A percentile compares a stretch with the other conserved stretches of the same genome.
Evolutionary conservation across 352 stramenopile genomes (phyloP).

Genomic region (Poterioochromonas sp.): DNA sequence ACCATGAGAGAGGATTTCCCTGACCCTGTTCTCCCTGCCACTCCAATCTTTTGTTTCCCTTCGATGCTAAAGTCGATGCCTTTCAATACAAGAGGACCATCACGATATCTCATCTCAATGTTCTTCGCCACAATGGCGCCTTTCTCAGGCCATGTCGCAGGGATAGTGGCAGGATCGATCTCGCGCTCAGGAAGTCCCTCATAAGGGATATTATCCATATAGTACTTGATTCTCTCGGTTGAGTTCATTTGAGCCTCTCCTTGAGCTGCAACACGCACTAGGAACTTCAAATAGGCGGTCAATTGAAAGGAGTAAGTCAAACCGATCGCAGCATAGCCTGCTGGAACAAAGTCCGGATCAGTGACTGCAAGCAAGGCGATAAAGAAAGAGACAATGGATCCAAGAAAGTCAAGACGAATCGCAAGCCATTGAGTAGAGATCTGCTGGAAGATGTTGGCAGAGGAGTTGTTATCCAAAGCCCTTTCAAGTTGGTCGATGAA

Average conservation of each 20-base stretch:
- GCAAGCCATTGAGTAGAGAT: constrained; percentile 58
- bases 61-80: background rate
- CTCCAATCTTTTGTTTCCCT: constrained; percentile 63
- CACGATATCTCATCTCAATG: constrained; percentile 16
- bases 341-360: background rate
- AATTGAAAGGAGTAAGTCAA: constrained; percentile 20
- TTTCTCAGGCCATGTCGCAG: background rate
- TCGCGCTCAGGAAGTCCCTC: background rate
- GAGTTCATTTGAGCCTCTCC: constrained; percentile 21
- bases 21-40: constrained; percentile 68
- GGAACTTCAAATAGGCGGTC: background rate
- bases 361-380: constrained; percentile 10
- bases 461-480: constrained; percentile 57
- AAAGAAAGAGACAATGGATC: constrained; percentile 11
- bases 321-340: background rate
- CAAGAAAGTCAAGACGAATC: constrained; percentile 52
- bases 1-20: constrained; percentile 70
- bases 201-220: background rate
- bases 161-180: background rate
- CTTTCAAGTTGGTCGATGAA: constrained; percentile 54
- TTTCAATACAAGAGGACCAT: constrained; percentile 39
- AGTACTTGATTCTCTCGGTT: background rate
- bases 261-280: background rate
- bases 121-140: background rate
- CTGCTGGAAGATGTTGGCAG: constrained; percentile 52